Evolutionary conservation across 805 yeast genomes (phyloP), one percentile per base, ranked within the genome.

Genomic region (Yamadazyma paraphyllophila): DNA sequence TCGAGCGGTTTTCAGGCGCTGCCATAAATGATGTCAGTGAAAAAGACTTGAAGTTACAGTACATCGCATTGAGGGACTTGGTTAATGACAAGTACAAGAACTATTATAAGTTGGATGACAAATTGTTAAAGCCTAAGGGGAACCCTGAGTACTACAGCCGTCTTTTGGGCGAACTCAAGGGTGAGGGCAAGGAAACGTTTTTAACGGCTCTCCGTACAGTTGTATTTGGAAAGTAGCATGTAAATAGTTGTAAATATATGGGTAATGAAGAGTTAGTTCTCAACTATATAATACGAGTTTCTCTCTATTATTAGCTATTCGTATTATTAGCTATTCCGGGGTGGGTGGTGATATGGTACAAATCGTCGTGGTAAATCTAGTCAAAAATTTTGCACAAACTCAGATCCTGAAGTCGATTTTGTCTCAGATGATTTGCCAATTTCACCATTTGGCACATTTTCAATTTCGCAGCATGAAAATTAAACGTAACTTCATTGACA

Each of bases 101-200:
- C 47, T 80, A 80, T 57, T 87, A 86, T 60, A 71, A 76, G 49
- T 75, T 82, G 30, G 82, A 82, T 45, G 85, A 81, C 36, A 85
- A 85, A 59, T 65, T 90, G 52, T 65, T 80, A 56, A 73, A 65
- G 53, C 97, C 97, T n/a, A 82, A 83, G 57, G 96, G 96, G 1
- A 87, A 88, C 63, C 89, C 96, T 2, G 63, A 74, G 39, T 90
- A 90, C 60, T 90, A 90, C 58, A 77, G 74, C 34, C 76, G 94
- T 57, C 72, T 90, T 43, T 53, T 84, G 65, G 73, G 76, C 24
- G 96, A 88, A 61, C 76, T 90, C 35, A 72, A 76, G 48, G 91
- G 92, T 17, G 82, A 83, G 56, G 76, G 77, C 57, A 83, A 79
- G 62, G 96, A 87, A 64, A 76, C 78, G 12, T 63, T 84, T 42